Base-by-base conservation (phyloP, 2,329 filamentous ascomycete genomes). In the Aspergillus sclerotialis region DNA sequence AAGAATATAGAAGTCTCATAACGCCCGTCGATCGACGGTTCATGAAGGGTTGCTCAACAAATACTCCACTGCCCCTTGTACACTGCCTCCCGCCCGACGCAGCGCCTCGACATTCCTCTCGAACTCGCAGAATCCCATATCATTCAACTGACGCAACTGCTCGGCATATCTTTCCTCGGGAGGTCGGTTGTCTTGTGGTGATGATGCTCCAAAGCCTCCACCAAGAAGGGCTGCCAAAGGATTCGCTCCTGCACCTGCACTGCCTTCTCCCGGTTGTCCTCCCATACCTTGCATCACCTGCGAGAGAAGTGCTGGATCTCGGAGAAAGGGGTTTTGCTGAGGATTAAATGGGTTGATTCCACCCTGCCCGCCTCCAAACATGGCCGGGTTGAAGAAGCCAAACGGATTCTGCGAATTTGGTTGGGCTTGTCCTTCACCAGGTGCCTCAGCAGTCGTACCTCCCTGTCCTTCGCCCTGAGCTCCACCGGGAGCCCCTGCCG, bases 111-210 rank as follows among this genome's bases (percentile, higher is more conserved):
- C 78, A 50, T 98, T 98, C 48, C 84, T 71, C 33, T 98, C 90
- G 55, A 96, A 98, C 56, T 98, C 89, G 58, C 80, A 94, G 65
- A 98, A 98, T 3, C 92, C 92, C 92, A 98, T 98, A 46, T 96
- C 92, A 60, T 98, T 98, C 43, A 98, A 68, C 65, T 96, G 88
- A 40, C 87, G 74, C 32, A 98, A 70, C 64, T 98, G 90, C 19
- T 85, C 80, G 3, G 84, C 88, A 51, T 94, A 98, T 39, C 86
- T 73, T 63, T 96, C 92, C 69, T 98, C 92, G 0, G 92, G 90
- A 4, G 92, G 89, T 42, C 90, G 76, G 53, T 74, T 94, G 63
- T 98, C 92, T 3, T 74, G 63, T 4, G 87, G 83, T 12, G 75
- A 64, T 9, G 74, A 61, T 16, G 55, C 55, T 11, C 62, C 57